Evolutionary conservation across 2,329 filamentous ascomycete species (phyloP).

Genomic region (Xylaria sp.): DNA sequence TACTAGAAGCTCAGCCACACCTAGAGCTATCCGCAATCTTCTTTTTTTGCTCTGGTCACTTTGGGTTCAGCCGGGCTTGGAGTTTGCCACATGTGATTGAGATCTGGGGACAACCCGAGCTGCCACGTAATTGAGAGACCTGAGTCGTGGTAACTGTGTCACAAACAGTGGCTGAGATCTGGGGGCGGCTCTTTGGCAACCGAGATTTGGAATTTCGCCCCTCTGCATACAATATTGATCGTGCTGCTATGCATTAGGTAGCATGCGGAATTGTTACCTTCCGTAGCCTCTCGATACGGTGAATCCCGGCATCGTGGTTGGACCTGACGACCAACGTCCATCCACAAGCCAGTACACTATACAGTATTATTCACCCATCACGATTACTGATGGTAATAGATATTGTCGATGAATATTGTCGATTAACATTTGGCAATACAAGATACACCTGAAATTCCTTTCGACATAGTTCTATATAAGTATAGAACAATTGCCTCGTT

Average conservation of each 20-base stretch:
- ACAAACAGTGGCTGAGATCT: slow-evolving; percentile 22
- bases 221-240: neutral
- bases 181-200: neutral
- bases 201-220: slow-evolving; percentile 26
- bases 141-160: neutral
- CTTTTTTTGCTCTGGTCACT: neutral
- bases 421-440: too few species aligned
- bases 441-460: neutral
- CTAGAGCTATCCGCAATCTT: neutral
- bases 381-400: too few species aligned
- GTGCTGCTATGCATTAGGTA: neutral
- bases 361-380: too few species aligned
- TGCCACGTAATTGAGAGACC: neutral
- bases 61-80: neutral
- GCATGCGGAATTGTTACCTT: slow-evolving; percentile 3
- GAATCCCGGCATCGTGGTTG: neutral
- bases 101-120: neutral
- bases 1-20: neutral
- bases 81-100: slow-evolving; percentile 3
- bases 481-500: neutral
- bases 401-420: too few species aligned
- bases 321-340: neutral
- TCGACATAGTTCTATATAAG: neutral
- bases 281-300: slow-evolving; percentile 5
- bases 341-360: neutral